phyloP scores from a whole-genome alignment of 345 rosid genomes.

The Brassica nigra region DNA sequence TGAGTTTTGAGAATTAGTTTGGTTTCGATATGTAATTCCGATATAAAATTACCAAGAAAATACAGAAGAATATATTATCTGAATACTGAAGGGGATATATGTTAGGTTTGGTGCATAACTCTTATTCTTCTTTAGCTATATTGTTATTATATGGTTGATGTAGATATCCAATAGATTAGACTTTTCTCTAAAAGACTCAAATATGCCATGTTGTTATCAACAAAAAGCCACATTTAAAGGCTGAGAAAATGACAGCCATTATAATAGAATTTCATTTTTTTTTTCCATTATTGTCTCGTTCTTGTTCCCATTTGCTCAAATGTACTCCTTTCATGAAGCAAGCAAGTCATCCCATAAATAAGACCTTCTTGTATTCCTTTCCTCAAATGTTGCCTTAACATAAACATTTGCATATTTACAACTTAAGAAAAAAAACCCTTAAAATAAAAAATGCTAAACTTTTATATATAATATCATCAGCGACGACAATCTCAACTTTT shows the following conservation, averaged over 20 bases:
- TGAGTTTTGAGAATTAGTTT: not conserved
- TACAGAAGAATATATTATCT: not conserved
- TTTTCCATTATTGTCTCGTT: not conserved
- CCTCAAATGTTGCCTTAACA: not conserved
- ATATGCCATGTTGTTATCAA: slow-evolving; percentile 41
- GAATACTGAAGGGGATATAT: slow-evolving; percentile 19
- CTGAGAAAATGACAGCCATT: slow-evolving; percentile 43
- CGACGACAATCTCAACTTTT: slow-evolving; percentile 16
- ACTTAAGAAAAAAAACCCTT: not conserved
- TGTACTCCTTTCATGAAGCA: slow-evolving; percentile 35
- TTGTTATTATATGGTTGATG: slow-evolving; percentile 35
- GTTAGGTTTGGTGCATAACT: slow-evolving; percentile 33
- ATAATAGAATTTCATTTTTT: slow-evolving; percentile 7
- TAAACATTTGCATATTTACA: not conserved
- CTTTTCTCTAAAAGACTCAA: slow-evolving; percentile 39
- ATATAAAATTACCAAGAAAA: not conserved
- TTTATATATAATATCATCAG: not conserved
- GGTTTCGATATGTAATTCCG: not conserved
- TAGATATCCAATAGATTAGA: slow-evolving; percentile 39
- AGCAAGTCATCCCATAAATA: slow-evolving; percentile 5
- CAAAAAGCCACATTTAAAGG: slow-evolving; percentile 46
- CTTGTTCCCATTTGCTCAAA: slow-evolving; percentile 19
- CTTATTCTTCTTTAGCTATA: slow-evolving; percentile 14
- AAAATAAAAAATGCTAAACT: not conserved
- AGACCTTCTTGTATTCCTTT: not conserved